phyloP scores from a whole-genome alignment of 495 filamentous ascomycete genomes.

The Podospora sp. region DNA sequence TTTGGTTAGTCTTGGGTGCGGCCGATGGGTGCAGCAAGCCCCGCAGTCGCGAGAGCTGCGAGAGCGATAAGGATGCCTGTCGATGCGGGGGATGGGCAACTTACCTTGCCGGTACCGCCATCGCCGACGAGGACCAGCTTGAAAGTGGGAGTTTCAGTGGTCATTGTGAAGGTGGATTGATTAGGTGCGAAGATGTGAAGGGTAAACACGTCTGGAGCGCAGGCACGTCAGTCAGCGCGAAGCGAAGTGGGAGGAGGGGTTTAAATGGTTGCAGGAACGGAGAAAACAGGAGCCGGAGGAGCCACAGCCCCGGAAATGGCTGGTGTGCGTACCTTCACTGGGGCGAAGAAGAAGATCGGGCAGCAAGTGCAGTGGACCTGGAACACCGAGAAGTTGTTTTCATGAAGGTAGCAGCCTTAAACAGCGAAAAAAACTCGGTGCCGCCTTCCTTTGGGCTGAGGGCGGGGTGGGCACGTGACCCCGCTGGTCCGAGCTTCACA shows the following conservation, averaged over 20 bases:
- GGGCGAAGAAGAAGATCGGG: slow-evolving; percentile 30
- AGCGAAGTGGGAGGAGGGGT: slow-evolving; percentile 22
- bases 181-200: slow-evolving; percentile 25
- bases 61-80: slow-evolving; percentile 20
- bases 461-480: slow-evolving; percentile 37
- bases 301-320: background rate
- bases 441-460: slow-evolving; percentile 34
- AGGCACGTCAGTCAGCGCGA: slow-evolving; percentile 29
- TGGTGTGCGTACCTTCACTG: slow-evolving; percentile 31
- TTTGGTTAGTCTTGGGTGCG: slow-evolving; percentile 30
- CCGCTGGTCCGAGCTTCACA: slow-evolving; percentile 30
- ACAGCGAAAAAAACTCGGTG: slow-evolving; percentile 37
- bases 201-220: slow-evolving; percentile 37
- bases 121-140: slow-evolving; percentile 99
- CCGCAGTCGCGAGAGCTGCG: slow-evolving; percentile 27
- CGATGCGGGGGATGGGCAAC: slow-evolving; percentile 26
- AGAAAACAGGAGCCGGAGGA: background rate
- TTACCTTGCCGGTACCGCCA: slow-evolving; percentile 99
- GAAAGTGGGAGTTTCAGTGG: slow-evolving; percentile 72
- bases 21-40: slow-evolving; percentile 22
- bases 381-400: slow-evolving; percentile 37
- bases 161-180: slow-evolving; percentile 56
- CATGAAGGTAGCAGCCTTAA: slow-evolving; percentile 37
- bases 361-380: slow-evolving; percentile 36
- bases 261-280: slow-evolving; percentile 20